Base-by-base conservation (phyloP, 1,139 yeast genomes). In the Schwanniomyces etchellsii region DNA sequence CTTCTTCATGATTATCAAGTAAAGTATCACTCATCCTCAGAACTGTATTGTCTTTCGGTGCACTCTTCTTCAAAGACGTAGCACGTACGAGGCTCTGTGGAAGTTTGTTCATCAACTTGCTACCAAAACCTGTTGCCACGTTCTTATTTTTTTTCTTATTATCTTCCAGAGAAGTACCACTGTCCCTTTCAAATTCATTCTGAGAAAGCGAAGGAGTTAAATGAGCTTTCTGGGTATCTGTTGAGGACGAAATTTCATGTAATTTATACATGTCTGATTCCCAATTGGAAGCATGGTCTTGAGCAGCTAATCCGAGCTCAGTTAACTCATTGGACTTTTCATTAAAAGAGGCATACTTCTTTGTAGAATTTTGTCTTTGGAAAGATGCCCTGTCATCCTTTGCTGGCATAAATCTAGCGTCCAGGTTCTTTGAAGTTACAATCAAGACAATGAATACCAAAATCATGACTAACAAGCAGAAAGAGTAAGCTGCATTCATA, bases 311-410 rank as follows among this genome's bases (percentile, higher is more conserved):
- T 35, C 85, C 85, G 45, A 79, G 64, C 4, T 81, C 85, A 26
- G 73, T 50, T 40, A 81, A 64, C 55, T 82, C 93, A 34, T 75
- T 76, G 15, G 74, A 67, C 24, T 63, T 66, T 18, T 40, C 34
- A 26, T 25, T 26, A 14, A 16, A 20, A 6, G 35, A 18, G 33
- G 39, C 28, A 31, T 51, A 43, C 33, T 49, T 45, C 41, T 53
- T 60, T 23, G 57, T 48, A 3, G 70, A 62, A 3, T 73, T 64
- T 54, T 60, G 69, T 50, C 75, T 71, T 52, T 81, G 88, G 75
- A 83, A 83, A 2, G 91, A 81, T 12, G 83, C 75, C 69, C 94
- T 74, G 50, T 83, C 94, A 60, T 83, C 94, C 43, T 66, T 78
- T 5, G 89, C 89, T 12, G 91, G 91, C 28, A 81, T 82, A 53